A percentile compares a stretch with the other conserved stretches of the same genome.
Conservation (phyloP, 2,329 filamentous ascomycete genomes). For the Exophiala bonariae region DNA sequence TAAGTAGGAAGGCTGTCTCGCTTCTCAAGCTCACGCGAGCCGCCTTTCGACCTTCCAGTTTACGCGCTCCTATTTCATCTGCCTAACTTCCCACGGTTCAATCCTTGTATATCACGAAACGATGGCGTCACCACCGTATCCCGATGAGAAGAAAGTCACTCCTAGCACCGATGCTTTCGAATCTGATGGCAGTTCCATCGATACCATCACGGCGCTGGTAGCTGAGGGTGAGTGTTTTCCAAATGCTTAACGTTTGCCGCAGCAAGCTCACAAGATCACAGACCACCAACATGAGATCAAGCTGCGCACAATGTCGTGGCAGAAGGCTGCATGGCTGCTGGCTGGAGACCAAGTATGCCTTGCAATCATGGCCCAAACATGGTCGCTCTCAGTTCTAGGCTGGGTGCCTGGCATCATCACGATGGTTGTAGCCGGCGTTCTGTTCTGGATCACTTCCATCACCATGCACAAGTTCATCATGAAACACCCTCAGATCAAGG, state of each 20-base stretch:
- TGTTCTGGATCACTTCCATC: conserved; percentile 53
- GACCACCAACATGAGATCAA: conserved; percentile 53
- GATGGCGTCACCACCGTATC: neutral
- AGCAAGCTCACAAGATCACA: conserved; percentile 14
- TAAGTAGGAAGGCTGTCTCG: too few species aligned
- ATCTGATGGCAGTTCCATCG: conserved; percentile 10
- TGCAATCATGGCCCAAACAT: conserved; percentile 54
- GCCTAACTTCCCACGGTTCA: neutral
- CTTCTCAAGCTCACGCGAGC: too few species aligned
- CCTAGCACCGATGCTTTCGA: neutral
- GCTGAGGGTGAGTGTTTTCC: conserved; percentile 29
- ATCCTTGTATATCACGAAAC: neutral
- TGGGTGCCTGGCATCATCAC: conserved; percentile 50
- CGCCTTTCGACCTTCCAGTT: too few species aligned
- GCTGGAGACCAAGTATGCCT: conserved; percentile 52
- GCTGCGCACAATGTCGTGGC: conserved; percentile 55
- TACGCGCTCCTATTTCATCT: too few species aligned
- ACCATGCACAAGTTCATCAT: conserved; percentile 56
- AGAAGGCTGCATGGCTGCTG: conserved; percentile 51
- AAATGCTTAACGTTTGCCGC: neutral
- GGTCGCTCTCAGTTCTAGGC: conserved; percentile 50
- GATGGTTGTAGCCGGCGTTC: conserved; percentile 45
- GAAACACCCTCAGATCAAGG: conserved; percentile 51
- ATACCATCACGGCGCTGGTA: conserved; percentile 30
- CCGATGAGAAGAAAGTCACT: conserved; percentile 3